These are phyloP conservation scores for Aspergillus tanneri DNA, from an alignment of 2,329 filamentous ascomycete species.

Conservation along the genomic window DNA sequence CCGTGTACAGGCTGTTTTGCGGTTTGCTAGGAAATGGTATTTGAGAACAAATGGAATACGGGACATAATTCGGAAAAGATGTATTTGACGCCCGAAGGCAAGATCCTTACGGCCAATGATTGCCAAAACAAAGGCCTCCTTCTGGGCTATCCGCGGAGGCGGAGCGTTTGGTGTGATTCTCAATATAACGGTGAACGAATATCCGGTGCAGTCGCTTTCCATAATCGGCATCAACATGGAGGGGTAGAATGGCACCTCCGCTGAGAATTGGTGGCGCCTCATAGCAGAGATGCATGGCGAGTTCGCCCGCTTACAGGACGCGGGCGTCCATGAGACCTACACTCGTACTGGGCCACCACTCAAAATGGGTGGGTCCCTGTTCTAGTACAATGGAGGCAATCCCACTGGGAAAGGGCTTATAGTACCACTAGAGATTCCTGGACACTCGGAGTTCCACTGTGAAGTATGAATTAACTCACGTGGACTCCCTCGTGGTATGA, in stretches of 20 bases:
- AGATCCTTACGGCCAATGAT: conserved; percentile 15
- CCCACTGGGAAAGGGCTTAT: not conserved
- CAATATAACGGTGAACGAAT: conserved; percentile 16
- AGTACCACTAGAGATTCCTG: not conserved
- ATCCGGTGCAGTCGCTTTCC: conserved; percentile 19
- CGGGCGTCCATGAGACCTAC: conserved; percentile 6
- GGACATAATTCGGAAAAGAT: conserved; percentile 48
- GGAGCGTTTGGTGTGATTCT: conserved; percentile 19
- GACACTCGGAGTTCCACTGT: not conserved
- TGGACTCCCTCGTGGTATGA: conserved; percentile 4
- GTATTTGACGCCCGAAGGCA: conserved; percentile 36
- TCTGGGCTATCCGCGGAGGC: conserved; percentile 22
- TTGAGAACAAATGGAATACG: conserved; percentile 52
- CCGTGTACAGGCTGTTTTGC: conserved; percentile 29
- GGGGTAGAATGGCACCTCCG: conserved; percentile 1
- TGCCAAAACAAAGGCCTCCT: conserved; percentile 21
- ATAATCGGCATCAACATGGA: not conserved
- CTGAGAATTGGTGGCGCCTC: conserved; percentile 1
- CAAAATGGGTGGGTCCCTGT: not conserved
- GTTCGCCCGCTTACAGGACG: conserved; percentile 4
- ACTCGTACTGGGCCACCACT: not conserved
- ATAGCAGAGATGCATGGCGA: not conserved
- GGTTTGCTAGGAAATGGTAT: conserved; percentile 16
- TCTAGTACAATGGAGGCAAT: conserved; percentile 1
- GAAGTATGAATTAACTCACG: not conserved